These are phyloP conservation scores for Cochlearia excelsa DNA, from an alignment of 345 rosid species.

Conservation along the genomic window DNA sequence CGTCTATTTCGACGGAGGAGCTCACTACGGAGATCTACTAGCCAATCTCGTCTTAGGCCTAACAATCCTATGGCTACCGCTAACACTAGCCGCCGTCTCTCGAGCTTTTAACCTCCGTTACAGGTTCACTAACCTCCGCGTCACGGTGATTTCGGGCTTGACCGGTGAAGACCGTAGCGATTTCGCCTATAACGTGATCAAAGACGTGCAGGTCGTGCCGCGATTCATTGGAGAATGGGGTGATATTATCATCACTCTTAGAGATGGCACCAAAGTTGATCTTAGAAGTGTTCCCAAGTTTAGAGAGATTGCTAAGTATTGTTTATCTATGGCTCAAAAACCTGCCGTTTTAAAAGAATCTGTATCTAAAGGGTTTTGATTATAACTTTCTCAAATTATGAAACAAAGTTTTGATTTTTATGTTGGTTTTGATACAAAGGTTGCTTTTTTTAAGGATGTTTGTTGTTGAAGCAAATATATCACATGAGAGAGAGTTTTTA, in stretches of 20 bases:
- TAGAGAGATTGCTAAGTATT: slow-evolving; percentile 79
- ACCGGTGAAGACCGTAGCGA: slow-evolving; percentile 84
- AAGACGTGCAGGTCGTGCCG: slow-evolving; percentile 91
- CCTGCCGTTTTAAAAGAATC: slow-evolving; percentile 51
- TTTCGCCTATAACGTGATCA: slow-evolving; percentile 83
- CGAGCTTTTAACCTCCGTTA: slow-evolving; percentile 77
- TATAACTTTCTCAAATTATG: background rate
- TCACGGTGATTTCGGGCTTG: slow-evolving; percentile 84
- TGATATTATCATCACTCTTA: slow-evolving; percentile 70
- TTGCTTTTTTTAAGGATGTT: no score
- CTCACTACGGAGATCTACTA: slow-evolving; percentile 87
- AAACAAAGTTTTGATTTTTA: no score
- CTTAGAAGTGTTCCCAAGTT: slow-evolving; percentile 87
- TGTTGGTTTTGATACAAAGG: no score
- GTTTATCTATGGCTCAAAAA: slow-evolving; percentile 68
- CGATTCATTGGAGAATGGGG: slow-evolving; percentile 96
- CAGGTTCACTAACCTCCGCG: slow-evolving; percentile 89
- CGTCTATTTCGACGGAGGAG: slow-evolving; percentile 82
- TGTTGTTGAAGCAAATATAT: no score
- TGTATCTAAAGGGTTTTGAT: slow-evolving; percentile 52
- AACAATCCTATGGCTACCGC: slow-evolving; percentile 86
- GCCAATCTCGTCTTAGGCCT: slow-evolving; percentile 80
- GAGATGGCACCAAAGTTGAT: slow-evolving; percentile 79
- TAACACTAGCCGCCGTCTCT: slow-evolving; percentile 85
- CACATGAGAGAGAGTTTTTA: no score